A percentile compares a stretch with the other conserved stretches of the same genome.
phyloP scores from a whole-genome alignment of 352 stramenopile genomes.

The Phytopythium aichiense region DNA sequence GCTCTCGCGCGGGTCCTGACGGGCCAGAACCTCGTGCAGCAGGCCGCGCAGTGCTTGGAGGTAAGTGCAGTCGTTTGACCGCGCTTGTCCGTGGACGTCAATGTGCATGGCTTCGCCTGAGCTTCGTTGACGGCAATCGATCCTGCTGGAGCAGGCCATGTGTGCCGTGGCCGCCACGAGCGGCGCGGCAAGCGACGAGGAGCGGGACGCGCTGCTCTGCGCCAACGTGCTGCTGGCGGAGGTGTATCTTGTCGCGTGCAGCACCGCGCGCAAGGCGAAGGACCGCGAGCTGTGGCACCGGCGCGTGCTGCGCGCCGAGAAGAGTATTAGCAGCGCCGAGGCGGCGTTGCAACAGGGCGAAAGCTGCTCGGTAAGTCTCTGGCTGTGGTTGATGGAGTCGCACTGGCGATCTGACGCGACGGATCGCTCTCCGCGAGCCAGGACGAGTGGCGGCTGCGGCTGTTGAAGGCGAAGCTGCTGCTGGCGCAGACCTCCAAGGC shows the following conservation, averaged over 20 bases:
- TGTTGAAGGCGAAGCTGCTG: constrained; percentile 57
- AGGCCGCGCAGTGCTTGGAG: constrained; percentile 48
- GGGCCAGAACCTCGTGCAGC: constrained; percentile 30
- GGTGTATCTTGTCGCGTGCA: constrained; percentile 40
- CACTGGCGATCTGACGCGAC: background rate
- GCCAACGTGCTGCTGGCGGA: constrained; percentile 57
- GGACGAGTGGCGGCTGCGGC: constrained; percentile 36
- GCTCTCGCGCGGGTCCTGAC: constrained; percentile 43
- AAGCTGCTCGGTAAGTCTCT: constrained; percentile 14
- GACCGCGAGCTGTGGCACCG: constrained; percentile 49
- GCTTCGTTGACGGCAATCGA: background rate
- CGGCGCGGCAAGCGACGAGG: constrained; percentile 7
- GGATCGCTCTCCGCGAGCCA: constrained; percentile 8
- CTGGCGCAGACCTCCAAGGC: constrained; percentile 41
- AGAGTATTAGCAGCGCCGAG: constrained; percentile 30
- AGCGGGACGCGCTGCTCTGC: constrained; percentile 20
- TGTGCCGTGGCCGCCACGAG: constrained; percentile 18
- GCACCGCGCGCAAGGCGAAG: constrained; percentile 30
- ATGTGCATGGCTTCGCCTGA: background rate
- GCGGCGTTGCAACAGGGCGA: constrained; percentile 13
- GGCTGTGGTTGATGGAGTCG: background rate
- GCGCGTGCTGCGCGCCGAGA: constrained; percentile 42
- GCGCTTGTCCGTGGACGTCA: background rate
- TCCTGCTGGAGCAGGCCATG: constrained; percentile 20
- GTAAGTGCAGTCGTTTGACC: constrained; percentile 13